These are phyloP conservation scores for Salix suchowensis DNA, from an alignment of 345 rosid species.

Conservation along the genomic window DNA sequence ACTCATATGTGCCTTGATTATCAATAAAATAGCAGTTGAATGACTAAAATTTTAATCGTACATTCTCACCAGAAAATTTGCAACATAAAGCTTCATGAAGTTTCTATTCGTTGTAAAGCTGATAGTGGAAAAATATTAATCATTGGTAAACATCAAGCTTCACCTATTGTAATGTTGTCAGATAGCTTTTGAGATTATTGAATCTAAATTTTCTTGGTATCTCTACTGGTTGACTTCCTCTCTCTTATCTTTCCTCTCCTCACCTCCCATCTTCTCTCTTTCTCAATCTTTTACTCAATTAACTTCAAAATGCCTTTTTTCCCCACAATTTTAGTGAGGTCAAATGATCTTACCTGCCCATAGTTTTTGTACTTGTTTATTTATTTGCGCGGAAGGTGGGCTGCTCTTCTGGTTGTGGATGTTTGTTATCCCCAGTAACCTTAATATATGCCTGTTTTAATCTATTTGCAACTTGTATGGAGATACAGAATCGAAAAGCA, in stretches of 20 bases:
- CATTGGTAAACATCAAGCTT: too few relatives aligned
- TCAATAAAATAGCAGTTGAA: not conserved
- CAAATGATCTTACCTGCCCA: not conserved
- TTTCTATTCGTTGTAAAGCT: not conserved
- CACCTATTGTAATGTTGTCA: too few relatives aligned
- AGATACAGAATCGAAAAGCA: slow-evolving; percentile 37
- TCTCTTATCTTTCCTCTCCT: not conserved
- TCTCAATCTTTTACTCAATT: not conserved
- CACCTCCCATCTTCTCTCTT: not conserved
- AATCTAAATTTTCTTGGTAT: not conserved
- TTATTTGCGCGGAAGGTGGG: too few relatives aligned
- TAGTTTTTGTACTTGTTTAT: not conserved
- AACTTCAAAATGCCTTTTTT: not conserved
- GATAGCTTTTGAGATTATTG: too few relatives aligned
- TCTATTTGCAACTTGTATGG: slow-evolving; percentile 9
- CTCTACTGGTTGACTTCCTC: not conserved
- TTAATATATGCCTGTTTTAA: not conserved
- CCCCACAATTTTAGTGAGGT: not conserved
- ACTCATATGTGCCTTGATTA: not conserved
- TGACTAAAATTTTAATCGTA: not conserved
- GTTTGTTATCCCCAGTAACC: too few relatives aligned
- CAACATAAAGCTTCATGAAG: not conserved
- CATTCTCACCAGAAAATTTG: not conserved
- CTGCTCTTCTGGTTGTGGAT: too few relatives aligned
- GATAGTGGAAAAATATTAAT: too few relatives aligned